Conservation (phyloP, 163 green algal species). For the Scenedesmus sp. region DNA sequence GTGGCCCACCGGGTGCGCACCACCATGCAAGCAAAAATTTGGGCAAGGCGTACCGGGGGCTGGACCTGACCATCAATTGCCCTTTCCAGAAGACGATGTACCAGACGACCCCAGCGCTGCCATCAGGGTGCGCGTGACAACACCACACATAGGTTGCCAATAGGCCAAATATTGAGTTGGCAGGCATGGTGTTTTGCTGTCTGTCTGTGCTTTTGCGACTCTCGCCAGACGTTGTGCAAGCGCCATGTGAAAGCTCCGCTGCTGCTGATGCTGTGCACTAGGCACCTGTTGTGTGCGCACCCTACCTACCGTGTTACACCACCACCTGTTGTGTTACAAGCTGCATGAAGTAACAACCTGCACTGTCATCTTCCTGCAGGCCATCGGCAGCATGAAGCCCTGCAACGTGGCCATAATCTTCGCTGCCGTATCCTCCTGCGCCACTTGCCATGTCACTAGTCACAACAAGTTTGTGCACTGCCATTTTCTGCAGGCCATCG, state of each 20-base stretch:
- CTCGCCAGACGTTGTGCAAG: too few species aligned
- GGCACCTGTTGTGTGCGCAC: too few species aligned
- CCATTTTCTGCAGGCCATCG: conserved; percentile 35
- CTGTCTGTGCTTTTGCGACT: too few species aligned
- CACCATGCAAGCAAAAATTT: conserved; percentile 62
- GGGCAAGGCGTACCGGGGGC: conserved; percentile 51
- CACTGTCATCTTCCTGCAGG: conserved; percentile 15
- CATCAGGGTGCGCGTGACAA: conserved; percentile 35
- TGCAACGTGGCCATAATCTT: conserved; percentile 76
- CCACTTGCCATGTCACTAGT: background rate
- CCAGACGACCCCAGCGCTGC: conserved; percentile 61
- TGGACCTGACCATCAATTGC: conserved; percentile 62
- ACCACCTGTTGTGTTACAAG: background rate
- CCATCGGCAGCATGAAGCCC: conserved; percentile 51
- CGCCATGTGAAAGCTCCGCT: too few species aligned
- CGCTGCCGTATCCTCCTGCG: conserved; percentile 60
- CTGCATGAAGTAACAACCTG: background rate
- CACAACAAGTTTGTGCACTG: conserved; percentile 13
- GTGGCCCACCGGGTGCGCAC: conserved; percentile 42
- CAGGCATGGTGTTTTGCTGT: too few species aligned
- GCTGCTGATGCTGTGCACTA: too few species aligned
- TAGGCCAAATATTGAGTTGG: too few species aligned
- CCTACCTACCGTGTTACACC: background rate
- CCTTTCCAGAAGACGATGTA: conserved; percentile 66
- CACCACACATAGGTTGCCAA: too few species aligned